Evolutionary conservation across 352 stramenopile genomes (phyloP).

Genomic region (Phytopythium ostracodes): DNA sequence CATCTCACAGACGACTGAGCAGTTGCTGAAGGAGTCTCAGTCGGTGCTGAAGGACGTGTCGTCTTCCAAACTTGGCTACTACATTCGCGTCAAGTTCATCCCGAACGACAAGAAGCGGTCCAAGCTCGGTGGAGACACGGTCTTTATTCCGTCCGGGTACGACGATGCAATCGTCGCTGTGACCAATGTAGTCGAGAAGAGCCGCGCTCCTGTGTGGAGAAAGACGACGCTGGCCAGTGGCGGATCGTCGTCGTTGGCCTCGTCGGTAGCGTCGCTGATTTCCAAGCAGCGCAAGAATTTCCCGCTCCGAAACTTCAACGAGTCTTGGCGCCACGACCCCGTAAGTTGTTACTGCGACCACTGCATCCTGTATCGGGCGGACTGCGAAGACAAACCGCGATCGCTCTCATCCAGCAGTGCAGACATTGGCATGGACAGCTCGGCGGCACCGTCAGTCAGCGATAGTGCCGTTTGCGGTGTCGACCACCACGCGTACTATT

Average conservation of each 20-base stretch:
- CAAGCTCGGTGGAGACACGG: slow-evolving; percentile 35
- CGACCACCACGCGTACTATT: slow-evolving; percentile 83
- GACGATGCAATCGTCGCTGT: slow-evolving; percentile 66
- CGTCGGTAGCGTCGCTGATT: slow-evolving; percentile 18
- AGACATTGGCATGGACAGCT: background rate
- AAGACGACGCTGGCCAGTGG: slow-evolving; percentile 19
- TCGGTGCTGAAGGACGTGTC: slow-evolving; percentile 55
- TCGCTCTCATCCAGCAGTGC: slow-evolving; percentile 3
- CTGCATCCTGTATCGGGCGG: slow-evolving; percentile 18
- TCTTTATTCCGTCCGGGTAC: slow-evolving; percentile 64
- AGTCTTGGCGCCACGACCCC: slow-evolving; percentile 69
- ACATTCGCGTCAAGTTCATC: slow-evolving; percentile 72
- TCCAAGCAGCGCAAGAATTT: slow-evolving; percentile 59
- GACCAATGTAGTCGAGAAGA: slow-evolving; percentile 69
- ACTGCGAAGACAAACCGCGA: background rate
- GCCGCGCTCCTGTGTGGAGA: slow-evolving; percentile 40
- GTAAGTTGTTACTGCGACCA: slow-evolving; percentile 43
- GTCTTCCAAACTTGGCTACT: slow-evolving; percentile 60
- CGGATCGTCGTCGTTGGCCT: slow-evolving; percentile 7
- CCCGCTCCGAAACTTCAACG: slow-evolving; percentile 73
- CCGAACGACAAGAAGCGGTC: slow-evolving; percentile 67
- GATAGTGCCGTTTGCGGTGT: slow-evolving; percentile 34
- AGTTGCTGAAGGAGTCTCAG: slow-evolving; percentile 56
- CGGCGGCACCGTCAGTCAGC: background rate
- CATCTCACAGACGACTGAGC: slow-evolving; percentile 47